phyloP scores from a whole-genome alignment of 495 filamentous ascomycete genomes.

The Baudoinia panamericana region DNA sequence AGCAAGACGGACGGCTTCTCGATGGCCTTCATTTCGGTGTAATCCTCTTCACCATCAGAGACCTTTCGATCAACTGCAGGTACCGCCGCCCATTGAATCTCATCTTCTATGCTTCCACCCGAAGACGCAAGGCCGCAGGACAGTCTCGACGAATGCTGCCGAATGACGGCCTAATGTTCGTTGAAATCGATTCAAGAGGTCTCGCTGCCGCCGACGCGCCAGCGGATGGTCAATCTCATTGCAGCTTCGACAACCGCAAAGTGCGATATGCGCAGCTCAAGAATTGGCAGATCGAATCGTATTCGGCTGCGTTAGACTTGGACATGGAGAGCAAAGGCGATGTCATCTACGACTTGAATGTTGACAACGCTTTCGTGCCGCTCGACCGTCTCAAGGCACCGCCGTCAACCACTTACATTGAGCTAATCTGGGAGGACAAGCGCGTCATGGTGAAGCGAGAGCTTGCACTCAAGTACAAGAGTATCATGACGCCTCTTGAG shows the following conservation, averaged over 20 bases:
- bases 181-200: slow-evolving; percentile 1
- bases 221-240: slow-evolving; percentile 12
- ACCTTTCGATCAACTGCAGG: slow-evolving; percentile 4
- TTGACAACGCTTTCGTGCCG: background rate
- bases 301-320: slow-evolving; percentile 5
- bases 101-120: slow-evolving; percentile 7
- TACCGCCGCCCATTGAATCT: slow-evolving; percentile 4
- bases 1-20: slow-evolving; percentile 8
- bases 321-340: slow-evolving; percentile 11
- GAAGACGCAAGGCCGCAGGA: background rate
- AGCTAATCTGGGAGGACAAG: slow-evolving; percentile 16
- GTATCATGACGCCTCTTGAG: slow-evolving; percentile 11
- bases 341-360: slow-evolving; percentile 7
- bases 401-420: slow-evolving; percentile 13
- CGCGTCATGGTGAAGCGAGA: slow-evolving; percentile 13
- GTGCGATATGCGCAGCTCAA: slow-evolving; percentile 4
- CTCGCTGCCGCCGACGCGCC: background rate
- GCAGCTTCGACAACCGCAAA: slow-evolving; percentile 10
- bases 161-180: background rate
- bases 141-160: background rate
- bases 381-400: slow-evolving; percentile 10
- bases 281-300: slow-evolving; percentile 18
- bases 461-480: background rate
- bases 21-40: slow-evolving; percentile 20
- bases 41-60: slow-evolving; percentile 11